Evolutionary conservation across 805 yeast species (phyloP).

Genomic region (Candida tallmaniae): DNA sequence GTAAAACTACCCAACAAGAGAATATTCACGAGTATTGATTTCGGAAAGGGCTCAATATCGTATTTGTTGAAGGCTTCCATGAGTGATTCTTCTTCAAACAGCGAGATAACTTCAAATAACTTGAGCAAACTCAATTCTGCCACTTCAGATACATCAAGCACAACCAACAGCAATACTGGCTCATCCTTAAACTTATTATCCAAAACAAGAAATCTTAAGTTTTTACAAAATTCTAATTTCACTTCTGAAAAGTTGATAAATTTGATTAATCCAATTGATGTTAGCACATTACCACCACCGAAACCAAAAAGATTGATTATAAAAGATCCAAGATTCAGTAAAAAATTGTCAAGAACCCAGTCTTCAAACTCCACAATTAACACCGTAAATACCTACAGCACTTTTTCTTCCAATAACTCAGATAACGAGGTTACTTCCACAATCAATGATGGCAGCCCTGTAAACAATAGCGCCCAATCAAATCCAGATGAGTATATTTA

Average conservation of each 20-base stretch:
- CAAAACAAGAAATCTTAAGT: conserved; percentile 23
- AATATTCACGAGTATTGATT: conserved; percentile 69
- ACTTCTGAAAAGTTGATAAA: conserved; percentile 55
- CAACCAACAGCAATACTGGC: background rate
- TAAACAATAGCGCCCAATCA: background rate
- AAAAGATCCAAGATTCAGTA: conserved; percentile 41
- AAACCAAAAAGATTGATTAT: conserved; percentile 63
- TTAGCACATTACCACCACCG: conserved; percentile 59
- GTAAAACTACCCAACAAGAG: conserved; percentile 74
- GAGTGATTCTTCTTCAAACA: conserved; percentile 14
- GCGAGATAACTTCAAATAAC: conserved; percentile 7
- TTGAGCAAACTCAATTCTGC: conserved; percentile 4
- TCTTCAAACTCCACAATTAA: conserved; percentile 30
- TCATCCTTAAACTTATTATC: conserved; percentile 12
- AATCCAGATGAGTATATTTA: background rate
- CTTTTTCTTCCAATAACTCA: conserved; percentile 29
- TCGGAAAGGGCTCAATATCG: conserved; percentile 79
- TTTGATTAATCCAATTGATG: conserved; percentile 71
- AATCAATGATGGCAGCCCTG: background rate
- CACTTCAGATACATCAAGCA: conserved; percentile 6
- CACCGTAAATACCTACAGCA: conserved; percentile 24
- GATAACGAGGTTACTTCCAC: conserved; percentile 13
- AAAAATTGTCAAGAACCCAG: conserved; percentile 30
- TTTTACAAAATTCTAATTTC: conserved; percentile 25
- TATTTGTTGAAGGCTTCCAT: conserved; percentile 57